Conservation (phyloP, 2,329 filamentous ascomycete genomes). For the Pseudocercospora macadamiae region DNA sequence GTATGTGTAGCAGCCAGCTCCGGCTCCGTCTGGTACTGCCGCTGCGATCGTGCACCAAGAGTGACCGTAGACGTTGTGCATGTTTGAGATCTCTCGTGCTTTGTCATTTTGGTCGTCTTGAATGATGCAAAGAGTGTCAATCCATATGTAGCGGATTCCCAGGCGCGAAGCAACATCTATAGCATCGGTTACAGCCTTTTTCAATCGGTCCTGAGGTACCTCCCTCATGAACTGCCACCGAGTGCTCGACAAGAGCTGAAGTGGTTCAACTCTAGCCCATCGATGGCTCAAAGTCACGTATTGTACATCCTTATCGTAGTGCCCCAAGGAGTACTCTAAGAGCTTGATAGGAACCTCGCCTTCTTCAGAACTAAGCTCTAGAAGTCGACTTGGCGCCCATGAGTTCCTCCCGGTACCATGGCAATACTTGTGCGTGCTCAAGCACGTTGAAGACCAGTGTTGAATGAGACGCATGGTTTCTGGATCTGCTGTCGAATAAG, state of each 20-base stretch:
- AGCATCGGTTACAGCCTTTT: neutral
- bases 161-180: neutral
- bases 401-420: neutral
- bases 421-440: neutral
- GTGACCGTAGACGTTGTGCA: neutral
- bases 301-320: neutral
- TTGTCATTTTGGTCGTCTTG: slow-evolving; percentile 7
- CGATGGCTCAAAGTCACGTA: neutral
- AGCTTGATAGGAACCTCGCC: neutral
- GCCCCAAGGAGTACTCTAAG: neutral
- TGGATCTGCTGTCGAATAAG: neutral
- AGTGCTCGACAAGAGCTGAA: neutral
- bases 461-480: neutral
- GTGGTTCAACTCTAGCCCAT: neutral
- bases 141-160: slow-evolving; percentile 3
- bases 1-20: neutral
- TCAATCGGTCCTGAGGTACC: neutral
- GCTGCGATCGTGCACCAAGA: neutral
- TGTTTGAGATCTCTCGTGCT: neutral
- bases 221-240: neutral
- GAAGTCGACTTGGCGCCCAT: neutral
- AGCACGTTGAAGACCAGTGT: neutral
- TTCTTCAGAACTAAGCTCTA: neutral
- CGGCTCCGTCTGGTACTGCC: neutral
- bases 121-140: slow-evolving; percentile 7